Conservation (phyloP, 2,329 filamentous ascomycete genomes). For the Podosphaera xanthii region DNA sequence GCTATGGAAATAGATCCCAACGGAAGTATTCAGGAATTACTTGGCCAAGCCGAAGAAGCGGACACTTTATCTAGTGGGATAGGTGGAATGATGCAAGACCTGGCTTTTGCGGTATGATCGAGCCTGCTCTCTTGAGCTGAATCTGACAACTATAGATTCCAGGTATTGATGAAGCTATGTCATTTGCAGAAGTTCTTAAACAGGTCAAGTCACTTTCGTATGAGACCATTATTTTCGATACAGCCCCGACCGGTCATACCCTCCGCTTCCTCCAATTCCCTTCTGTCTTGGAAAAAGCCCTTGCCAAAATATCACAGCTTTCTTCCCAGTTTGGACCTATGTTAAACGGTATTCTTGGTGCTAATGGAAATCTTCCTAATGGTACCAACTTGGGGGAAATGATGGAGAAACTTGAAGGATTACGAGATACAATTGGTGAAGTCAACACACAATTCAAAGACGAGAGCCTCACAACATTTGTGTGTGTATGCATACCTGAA, state of each 20-base stretch:
- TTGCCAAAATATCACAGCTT: conserved; percentile 90
- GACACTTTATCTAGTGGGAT: conserved; percentile 53
- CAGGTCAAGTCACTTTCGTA: conserved; percentile 98
- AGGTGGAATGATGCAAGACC: conserved; percentile 95
- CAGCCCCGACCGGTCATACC: conserved; percentile 90
- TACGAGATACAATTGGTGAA: conserved; percentile 81
- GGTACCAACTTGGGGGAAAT: conserved; percentile 85
- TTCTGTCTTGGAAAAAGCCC: conserved; percentile 88
- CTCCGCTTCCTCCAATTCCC: conserved; percentile 97
- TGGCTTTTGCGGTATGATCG: conserved; percentile 64
- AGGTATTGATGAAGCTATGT: conserved; percentile 98
- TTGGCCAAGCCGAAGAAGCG: conserved; percentile 52
- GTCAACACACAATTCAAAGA: conserved; percentile 99
- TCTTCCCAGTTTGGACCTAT: conserved; percentile 89
- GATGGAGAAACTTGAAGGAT: conserved; percentile 79
- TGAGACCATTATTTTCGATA: conserved; percentile 98
- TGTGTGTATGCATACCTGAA: conserved; percentile 95
- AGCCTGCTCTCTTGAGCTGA: neutral
- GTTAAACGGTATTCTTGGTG: conserved; percentile 74
- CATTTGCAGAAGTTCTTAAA: conserved; percentile 95
- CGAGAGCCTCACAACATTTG: conserved; percentile 81
- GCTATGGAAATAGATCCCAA: conserved; percentile 99
- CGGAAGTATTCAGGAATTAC: conserved; percentile 84
- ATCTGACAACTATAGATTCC: conserved; percentile 46
- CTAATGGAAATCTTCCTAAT: conserved; percentile 45